phyloP scores from a whole-genome alignment of 345 rosid genomes.

The Melaleuca quinquenervia region DNA sequence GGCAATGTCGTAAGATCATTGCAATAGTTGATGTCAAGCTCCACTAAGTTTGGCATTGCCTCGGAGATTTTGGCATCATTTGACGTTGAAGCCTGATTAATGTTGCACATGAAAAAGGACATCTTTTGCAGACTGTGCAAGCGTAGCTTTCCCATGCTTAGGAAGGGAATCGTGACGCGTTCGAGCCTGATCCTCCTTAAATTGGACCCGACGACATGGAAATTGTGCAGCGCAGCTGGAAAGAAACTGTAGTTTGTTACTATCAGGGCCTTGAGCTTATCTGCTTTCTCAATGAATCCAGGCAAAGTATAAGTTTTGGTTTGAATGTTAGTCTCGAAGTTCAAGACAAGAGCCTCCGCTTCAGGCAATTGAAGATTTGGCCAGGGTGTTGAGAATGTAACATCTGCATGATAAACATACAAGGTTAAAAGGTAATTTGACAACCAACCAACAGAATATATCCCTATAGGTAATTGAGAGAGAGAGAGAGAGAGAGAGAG shows the following conservation, averaged over 20 bases:
- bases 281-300: conserved; percentile 27
- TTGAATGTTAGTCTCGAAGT: background rate
- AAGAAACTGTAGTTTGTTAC: conserved; percentile 21
- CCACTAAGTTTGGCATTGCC: conserved; percentile 27
- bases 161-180: conserved; percentile 13
- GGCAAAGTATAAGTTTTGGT: conserved; percentile 32
- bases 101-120: conserved; percentile 32
- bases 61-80: background rate
- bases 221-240: conserved; percentile 19
- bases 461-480: background rate
- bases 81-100: conserved; percentile 13
- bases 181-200: conserved; percentile 53
- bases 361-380: conserved; percentile 20
- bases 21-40: conserved; percentile 40
- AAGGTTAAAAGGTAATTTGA: too few species aligned
- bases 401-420: conserved; percentile 18
- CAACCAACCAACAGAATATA: too few species aligned
- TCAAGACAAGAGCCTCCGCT: conserved; percentile 36
- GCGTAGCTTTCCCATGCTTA: background rate
- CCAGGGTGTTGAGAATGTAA: conserved; percentile 33
- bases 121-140: conserved; percentile 26
- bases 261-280: conserved; percentile 31
- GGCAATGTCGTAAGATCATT: conserved; percentile 32
- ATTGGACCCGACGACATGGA: conserved; percentile 21
- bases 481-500: too few species aligned